Evolutionary conservation across 805 yeast genomes (phyloP), one percentile per base, ranked within the genome.

Genomic region (Lachancea cidri): DNA sequence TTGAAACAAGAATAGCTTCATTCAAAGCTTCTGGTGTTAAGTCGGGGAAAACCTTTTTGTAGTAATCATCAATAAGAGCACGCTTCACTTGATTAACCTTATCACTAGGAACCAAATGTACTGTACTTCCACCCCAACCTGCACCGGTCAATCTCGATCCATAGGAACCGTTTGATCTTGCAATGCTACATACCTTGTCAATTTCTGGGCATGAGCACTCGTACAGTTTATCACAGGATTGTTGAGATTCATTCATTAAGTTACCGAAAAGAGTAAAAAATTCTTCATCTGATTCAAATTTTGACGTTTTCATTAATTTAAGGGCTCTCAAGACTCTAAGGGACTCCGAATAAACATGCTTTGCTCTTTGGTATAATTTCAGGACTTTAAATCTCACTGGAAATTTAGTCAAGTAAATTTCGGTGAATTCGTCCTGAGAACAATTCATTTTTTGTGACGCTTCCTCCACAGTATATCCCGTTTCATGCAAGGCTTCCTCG

Each of bases 71-170:
- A 18, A 55, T 64, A 38, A 81, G 64, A 0, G 81, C 78, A 43
- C 66, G 69, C 44, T 68, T 68, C 4, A 65, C 62, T 2, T 73
- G 64, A 24, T 46, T 52, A 8, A 56, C 55, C 17, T 51, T 47
- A 5, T 45, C 43, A 5, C 43, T 44, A 4, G 60, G 52, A 8
- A 81, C 75, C 41, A 82, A 60, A 54, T 81, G 85, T n/a, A 82
- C 83, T 0, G 83, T 70, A 24, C 81, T 76, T 4, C 88, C 88
- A 27, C 88, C 88, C 72, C 79, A 82, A 4, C 89, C 89, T 15
- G 89, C 88, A 20, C 88, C 89, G 6, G 88, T 81, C 14, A 79
- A 70, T 41, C 89, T 68, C 1, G 85, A 76, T n/a, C 88, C 88
- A 44, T 61, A 68, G 1, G 85, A 67, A 3, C 87, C 88, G 44